Conservation (phyloP, 495 filamentous ascomycete genomes). For the Mycothermus thermophilus region DNA sequence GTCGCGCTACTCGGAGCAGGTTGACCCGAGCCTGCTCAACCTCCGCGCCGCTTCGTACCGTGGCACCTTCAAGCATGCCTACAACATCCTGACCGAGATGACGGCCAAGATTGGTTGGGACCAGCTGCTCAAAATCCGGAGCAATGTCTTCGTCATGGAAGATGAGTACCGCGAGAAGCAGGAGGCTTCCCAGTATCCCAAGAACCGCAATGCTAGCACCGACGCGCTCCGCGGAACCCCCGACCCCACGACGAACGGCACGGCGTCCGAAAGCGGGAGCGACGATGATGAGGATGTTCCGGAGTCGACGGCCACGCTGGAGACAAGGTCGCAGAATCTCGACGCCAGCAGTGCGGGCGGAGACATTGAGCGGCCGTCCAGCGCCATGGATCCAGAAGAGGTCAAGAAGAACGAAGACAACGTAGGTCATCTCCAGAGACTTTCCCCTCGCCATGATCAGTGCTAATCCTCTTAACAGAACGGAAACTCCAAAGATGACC, state of each 20-base stretch:
- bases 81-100: constrained; percentile 85
- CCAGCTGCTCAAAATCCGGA: constrained; percentile 78
- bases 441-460: constrained; percentile 1
- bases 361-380: constrained; percentile 63
- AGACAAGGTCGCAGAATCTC: constrained; percentile 16
- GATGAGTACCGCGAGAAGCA: constrained; percentile 95
- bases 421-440: constrained; percentile 33
- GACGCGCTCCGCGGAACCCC: constrained; percentile 55
- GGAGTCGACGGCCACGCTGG: background rate
- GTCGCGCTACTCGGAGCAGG: constrained; percentile 61
- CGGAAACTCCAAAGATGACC: constrained; percentile 38
- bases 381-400: constrained; percentile 67
- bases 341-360: constrained; percentile 28
- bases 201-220: constrained; percentile 59
- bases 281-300: constrained; percentile 26
- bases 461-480: constrained; percentile 13
- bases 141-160: constrained; percentile 98
- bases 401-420: constrained; percentile 76
- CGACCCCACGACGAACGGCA: constrained; percentile 49
- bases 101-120: constrained; percentile 96
- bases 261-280: constrained; percentile 31
- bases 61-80: constrained; percentile 90
- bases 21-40: constrained; percentile 76
- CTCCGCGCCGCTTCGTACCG: constrained; percentile 78
- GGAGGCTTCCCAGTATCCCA: constrained; percentile 35